phyloP scores from a whole-genome alignment of 2,329 filamentous ascomycete genomes.

The Stemphylium vesicarium region DNA sequence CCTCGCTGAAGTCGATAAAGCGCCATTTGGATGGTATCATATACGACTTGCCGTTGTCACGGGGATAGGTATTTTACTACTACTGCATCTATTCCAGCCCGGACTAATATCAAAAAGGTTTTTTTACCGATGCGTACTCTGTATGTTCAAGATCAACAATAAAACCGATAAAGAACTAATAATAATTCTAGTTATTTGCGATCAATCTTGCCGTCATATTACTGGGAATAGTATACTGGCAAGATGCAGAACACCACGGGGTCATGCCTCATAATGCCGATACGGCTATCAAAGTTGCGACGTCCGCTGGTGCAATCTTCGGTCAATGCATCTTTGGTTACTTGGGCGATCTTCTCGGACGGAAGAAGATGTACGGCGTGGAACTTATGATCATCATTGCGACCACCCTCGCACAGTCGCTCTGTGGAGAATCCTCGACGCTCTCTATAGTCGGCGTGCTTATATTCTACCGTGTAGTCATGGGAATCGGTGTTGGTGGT shows the following conservation, averaged over 20 bases:
- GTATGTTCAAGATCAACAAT: slow-evolving; percentile 13
- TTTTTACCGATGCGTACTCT: slow-evolving; percentile 83
- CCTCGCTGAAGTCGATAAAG: slow-evolving; percentile 46
- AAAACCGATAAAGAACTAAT: slow-evolving; percentile 8
- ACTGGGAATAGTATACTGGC: slow-evolving; percentile 81
- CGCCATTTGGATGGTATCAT: slow-evolving; percentile 66
- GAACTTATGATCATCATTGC: slow-evolving; percentile 51
- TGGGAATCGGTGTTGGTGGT: slow-evolving; percentile 46
- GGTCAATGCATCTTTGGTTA: slow-evolving; percentile 75
- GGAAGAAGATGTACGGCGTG: slow-evolving; percentile 81
- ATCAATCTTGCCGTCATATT: slow-evolving; percentile 62
- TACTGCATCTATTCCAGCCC: too few relatives aligned
- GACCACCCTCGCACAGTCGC: slow-evolving; percentile 48
- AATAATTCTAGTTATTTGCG: slow-evolving; percentile 60
- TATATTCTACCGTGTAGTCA: slow-evolving; percentile 51
- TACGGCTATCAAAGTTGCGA: slow-evolving; percentile 84
- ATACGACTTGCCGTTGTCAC: slow-evolving; percentile 78
- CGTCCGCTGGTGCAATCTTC: slow-evolving; percentile 81
- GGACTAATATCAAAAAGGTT: slow-evolving; percentile 56
- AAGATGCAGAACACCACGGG: slow-evolving; percentile 50
- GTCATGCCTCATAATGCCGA: slow-evolving; percentile 71
- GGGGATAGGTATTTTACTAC: slow-evolving; percentile 78
- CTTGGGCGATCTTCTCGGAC: slow-evolving; percentile 77
- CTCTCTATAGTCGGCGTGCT: slow-evolving; percentile 48
- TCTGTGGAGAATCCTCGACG: slow-evolving; percentile 44